These are phyloP conservation scores for Sideroxylon spinosum DNA, from an alignment of 179 eudicot species.

Conservation along the genomic window DNA sequence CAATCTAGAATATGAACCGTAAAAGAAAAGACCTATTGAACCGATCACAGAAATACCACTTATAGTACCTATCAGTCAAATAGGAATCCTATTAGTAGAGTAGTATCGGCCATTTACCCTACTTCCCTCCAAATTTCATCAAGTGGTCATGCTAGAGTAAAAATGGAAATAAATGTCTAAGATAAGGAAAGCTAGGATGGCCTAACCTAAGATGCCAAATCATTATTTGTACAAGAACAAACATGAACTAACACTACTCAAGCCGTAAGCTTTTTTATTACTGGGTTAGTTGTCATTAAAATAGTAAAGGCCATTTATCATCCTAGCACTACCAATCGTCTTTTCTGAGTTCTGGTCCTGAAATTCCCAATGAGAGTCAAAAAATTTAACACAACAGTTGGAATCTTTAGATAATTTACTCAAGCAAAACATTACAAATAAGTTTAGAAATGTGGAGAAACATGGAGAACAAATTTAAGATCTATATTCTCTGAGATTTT, in stretches of 20 bases:
- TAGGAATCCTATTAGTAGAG: too few species aligned
- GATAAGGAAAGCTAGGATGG: conserved; percentile 9
- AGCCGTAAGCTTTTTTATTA: not conserved
- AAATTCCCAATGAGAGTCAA: conserved; percentile 5
- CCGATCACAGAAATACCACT: too few species aligned
- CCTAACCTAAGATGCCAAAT: conserved; percentile 10
- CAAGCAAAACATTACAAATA: too few species aligned
- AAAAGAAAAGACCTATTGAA: too few species aligned
- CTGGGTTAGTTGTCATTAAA: not conserved
- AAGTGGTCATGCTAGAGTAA: too few species aligned
- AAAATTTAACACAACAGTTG: not conserved
- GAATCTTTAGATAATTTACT: not conserved
- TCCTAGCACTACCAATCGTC: conserved; percentile 7
- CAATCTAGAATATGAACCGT: too few species aligned
- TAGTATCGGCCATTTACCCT: too few species aligned
- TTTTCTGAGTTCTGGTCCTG: conserved; percentile 1
- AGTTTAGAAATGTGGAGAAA: not conserved
- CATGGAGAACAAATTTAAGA: not conserved
- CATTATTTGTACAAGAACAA: not conserved
- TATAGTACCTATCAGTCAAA: too few species aligned
- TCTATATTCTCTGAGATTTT: not conserved
- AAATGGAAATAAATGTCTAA: not conserved
- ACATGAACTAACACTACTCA: not conserved
- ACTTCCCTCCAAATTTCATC: too few species aligned
- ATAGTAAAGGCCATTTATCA: conserved; percentile 6